Conservation (phyloP, 2,329 filamentous ascomycete species). For the Emergomyces orientalis region DNA sequence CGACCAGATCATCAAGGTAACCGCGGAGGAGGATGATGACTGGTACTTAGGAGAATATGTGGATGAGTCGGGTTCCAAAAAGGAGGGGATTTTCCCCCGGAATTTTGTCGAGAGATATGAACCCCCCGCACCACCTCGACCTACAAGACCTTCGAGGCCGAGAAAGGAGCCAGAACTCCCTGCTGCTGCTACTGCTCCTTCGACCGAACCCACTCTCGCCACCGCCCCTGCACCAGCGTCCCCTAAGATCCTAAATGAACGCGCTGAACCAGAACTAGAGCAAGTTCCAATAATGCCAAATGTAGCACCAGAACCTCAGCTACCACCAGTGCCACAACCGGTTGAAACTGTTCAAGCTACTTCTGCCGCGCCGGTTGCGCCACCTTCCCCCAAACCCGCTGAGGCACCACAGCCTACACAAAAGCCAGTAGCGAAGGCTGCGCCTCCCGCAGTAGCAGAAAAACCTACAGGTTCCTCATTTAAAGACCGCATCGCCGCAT, state of each 20-base stretch:
- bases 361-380: conserved; percentile 19
- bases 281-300: conserved; percentile 22
- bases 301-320: conserved; percentile 13
- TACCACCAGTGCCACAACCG: conserved; percentile 20
- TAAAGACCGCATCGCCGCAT: conserved; percentile 90
- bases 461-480: conserved; percentile 73
- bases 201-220: conserved; percentile 24
- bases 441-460: conserved; percentile 56
- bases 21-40: conserved; percentile 81
- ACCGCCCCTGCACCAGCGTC: conserved; percentile 24
- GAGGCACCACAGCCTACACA: conserved; percentile 29
- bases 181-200: conserved; percentile 26
- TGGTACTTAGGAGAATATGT: conserved; percentile 89
- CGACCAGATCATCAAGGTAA: conserved; percentile 89
- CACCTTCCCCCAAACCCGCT: conserved; percentile 25
- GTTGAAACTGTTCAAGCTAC: conserved; percentile 6
- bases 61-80: conserved; percentile 62
- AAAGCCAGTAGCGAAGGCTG: conserved; percentile 46
- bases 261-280: conserved; percentile 23
- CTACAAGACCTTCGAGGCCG: conserved; percentile 57
- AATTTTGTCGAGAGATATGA: conserved; percentile 98
- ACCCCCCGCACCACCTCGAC: conserved; percentile 78
- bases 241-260: conserved; percentile 27
- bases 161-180: conserved; percentile 51
- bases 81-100: conserved; percentile 82